These are phyloP conservation scores for Apophysomyces elegans DNA, from an alignment of 371 early-diverging fungal genomes.

Conservation along the genomic window DNA sequence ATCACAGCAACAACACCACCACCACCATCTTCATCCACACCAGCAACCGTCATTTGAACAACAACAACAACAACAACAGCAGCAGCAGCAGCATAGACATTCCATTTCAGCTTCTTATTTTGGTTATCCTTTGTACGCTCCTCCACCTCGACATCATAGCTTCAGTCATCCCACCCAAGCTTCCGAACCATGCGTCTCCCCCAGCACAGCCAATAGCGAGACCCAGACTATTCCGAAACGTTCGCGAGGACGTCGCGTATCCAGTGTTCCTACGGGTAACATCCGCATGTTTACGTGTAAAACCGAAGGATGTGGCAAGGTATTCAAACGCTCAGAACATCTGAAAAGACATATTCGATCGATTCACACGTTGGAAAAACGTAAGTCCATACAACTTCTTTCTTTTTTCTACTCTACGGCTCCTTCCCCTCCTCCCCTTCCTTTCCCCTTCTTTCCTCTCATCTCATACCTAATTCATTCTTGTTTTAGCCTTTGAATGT, in stretches of 20 bases:
- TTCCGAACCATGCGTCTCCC: not conserved
- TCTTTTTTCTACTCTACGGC: not conserved
- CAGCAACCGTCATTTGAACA: slow-evolving; percentile 18
- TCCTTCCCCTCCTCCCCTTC: too few relatives aligned
- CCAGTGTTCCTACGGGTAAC: not conserved
- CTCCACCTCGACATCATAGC: slow-evolving; percentile 19
- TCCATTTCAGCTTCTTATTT: slow-evolving; percentile 6
- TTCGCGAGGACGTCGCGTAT: slow-evolving; percentile 7
- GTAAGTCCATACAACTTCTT: slow-evolving; percentile 26
- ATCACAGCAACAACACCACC: slow-evolving; percentile 27
- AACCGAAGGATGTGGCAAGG: slow-evolving; percentile 42
- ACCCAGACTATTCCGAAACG: slow-evolving; percentile 1
- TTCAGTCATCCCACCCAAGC: slow-evolving; percentile 18
- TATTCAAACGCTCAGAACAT: slow-evolving; percentile 58
- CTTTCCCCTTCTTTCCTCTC: too few relatives aligned
- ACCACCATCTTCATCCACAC: slow-evolving; percentile 27
- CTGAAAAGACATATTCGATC: slow-evolving; percentile 57
- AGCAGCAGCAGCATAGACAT: slow-evolving; percentile 27
- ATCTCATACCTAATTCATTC: too few relatives aligned
- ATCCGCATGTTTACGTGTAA: slow-evolving; percentile 30
- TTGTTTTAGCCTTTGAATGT: slow-evolving; percentile 21
- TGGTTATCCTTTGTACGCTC: slow-evolving; percentile 17
- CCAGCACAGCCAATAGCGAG: not conserved
- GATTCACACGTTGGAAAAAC: slow-evolving; percentile 53
- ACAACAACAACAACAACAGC: slow-evolving; percentile 27